Base-by-base conservation (phyloP, 1,139 yeast species). In the Taiozyma sp. region DNA sequence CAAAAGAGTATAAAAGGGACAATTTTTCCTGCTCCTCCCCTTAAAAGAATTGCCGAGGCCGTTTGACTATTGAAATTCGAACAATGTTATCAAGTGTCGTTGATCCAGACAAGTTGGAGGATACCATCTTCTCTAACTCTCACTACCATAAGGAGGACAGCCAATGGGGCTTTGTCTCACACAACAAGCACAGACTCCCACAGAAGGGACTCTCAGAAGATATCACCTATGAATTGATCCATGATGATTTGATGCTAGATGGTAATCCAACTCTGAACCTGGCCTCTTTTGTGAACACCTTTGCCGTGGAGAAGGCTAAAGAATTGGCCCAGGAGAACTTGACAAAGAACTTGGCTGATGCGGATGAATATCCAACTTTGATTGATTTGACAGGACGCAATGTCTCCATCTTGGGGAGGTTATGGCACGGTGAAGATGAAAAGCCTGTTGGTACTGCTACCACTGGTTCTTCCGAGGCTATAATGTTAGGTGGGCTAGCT, bases 401-500 rank as follows among this genome's bases (percentile, higher is more conserved):
- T 70, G 80, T 91, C 53, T 79, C 91, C 38, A 91, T 91, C 63
- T 67, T 91, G 56, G 82, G 91, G 27, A 79, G 84, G 62, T 70
- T 91, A 62, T 91, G 97, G 97, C 75, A 89, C 65, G 92, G 91
- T 13, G 49, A 66, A 63, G 53, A 65, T 16, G 65, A 71, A 46
- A 66, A 65, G 29, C 85, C 93, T 4, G 75, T 89, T 36, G 97
- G 97, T 32, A 83, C 96, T 22, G 95, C 97, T 43, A 88, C 96
- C 50, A 91, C 97, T 2, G 97, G 97, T 7, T 89, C 96, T 4
- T 85, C 95, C 0, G 97, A 91, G 67, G 97, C 97, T 8, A 84
- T 91, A 59, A 90, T 90, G 87, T 79, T 91, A 53, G 97, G 95
- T 45, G 97, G 97, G 4, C 76, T 91, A 54, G 96, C 97, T 8